Evolutionary conservation across 2,329 filamentous ascomycete genomes (phyloP), one percentile per base, ranked within the genome.

Genomic region (Ophiosphaerella korrae): DNA sequence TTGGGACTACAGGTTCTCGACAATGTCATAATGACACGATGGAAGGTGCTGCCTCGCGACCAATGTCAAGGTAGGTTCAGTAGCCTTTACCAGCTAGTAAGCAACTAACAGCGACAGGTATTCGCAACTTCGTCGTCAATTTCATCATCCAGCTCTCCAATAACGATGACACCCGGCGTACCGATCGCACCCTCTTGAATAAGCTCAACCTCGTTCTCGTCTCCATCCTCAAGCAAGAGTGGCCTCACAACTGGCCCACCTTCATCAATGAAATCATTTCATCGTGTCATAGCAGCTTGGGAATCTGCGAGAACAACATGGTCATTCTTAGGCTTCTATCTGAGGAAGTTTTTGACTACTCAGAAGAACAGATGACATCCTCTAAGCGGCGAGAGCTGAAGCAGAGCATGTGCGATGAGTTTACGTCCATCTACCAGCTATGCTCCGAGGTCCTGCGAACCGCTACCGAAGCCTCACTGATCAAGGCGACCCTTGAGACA

Each of bases 291-390:
- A 93, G 90, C 63, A 97, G 89, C 76, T 81, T 99, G 46, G 94
- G 93, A 33, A 95, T 99, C 66, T 99, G 95, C 84, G 94, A 99
- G 79, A 99, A 99, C 81, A 99, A 99, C 82, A 99, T 99, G 94
- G 92, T 90, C 59, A 97, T 99, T 65, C 84, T 99, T 63, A 88
- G 94, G 53, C 80, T 99, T 66, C 84, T 99, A 39, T 99, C 94
- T 6, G 94, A 99, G 75, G 94, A 99, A 75, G 93, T 99, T 33
- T 99, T 99, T 71, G 94, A 99, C 79, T 99, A 95, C 76, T 99
- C 94, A 1, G 91, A 93, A 58, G 94, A 99, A 71, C 91, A 97
- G 74, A 97, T 99, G 93, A 99, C 94, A n/a, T 97, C 93, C 33
- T 85, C 89, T 52, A 99, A 99, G 81, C 96, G 92, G 35, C 87